Evolutionary conservation across 805 yeast genomes (phyloP).

Genomic region (Diddensiella caesifluorescens): DNA sequence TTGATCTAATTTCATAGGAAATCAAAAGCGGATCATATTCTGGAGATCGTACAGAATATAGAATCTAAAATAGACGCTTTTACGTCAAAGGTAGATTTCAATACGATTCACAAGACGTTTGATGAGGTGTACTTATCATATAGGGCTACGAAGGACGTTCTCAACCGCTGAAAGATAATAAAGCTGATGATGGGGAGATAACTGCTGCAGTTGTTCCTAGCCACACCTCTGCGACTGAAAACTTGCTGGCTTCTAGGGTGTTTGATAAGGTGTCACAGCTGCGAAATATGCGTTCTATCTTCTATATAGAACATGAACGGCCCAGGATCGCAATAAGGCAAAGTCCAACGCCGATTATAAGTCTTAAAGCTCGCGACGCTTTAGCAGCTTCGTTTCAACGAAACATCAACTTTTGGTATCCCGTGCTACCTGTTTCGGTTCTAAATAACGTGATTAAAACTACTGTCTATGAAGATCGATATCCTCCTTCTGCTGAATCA

Average conservation of each 20-base stretch:
- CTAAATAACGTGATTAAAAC: not conserved
- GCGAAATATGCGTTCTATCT: conserved; percentile 6
- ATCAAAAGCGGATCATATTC: conserved; percentile 12
- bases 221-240: conserved; percentile 13
- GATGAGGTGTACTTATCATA: not conserved
- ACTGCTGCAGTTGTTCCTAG: conserved; percentile 8
- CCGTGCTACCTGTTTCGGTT: conserved; percentile 6
- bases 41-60: conserved; percentile 4
- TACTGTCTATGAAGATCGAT: not conserved
- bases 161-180: not conserved
- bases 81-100: not conserved
- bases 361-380: not conserved
- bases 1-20: conserved; percentile 1
- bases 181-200: conserved; percentile 1
- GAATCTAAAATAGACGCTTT: conserved; percentile 8
- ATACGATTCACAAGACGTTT: not conserved
- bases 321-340: not conserved
- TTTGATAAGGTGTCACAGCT: conserved; percentile 8
- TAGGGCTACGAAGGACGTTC: too few species aligned
- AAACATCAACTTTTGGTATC: conserved; percentile 16
- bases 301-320: conserved; percentile 10
- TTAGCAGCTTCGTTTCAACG: conserved; percentile 11
- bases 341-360: not conserved
- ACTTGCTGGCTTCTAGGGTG: conserved; percentile 6
- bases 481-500: not conserved